Evolutionary conservation across 345 rosid species (phyloP), one percentile per base, ranked within the genome.

Genomic region (Eucalyptus pauciflora): DNA sequence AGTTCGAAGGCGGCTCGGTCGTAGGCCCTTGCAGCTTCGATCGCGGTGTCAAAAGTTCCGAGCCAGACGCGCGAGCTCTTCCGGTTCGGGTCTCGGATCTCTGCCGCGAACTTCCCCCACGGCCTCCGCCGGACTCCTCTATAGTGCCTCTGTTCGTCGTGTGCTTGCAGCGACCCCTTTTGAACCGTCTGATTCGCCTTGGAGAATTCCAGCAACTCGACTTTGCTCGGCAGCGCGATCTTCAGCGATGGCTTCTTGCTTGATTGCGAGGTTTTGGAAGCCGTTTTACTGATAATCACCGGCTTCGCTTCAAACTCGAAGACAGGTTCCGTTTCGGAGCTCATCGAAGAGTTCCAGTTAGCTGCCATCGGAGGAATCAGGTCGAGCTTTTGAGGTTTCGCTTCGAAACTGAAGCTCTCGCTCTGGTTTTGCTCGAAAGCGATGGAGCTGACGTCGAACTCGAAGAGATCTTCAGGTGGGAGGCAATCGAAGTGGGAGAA

Each of bases 91-190:
- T 97, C 99, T 15, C 99, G 93, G 90, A 97, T 97, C 96, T 97
- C 99, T 67, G 99, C 99, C 8, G 99, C 99, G 91, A 92, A 97
- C 91, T 96, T 97, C 7, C 99, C 99, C 99, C 99, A 97, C 58
- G 99, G 98, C 92, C 99, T 92, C 90, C 89, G 93, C 88, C 99
- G 92, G 86, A 97, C 99, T n/a, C 99, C 99, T 92, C 99, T 95
- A 93, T 96, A 96, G 83, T 94, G 99, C 93, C 87, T 91, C 89
- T 80, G 88, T 49, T 91, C 93, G 50, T 92, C 90, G 31, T 3
- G 93, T 6, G 79, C 76, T 5, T 71, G 45, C 22, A 49, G 18
- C 24, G 62, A 50, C 12, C 69, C 62, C 27, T 81, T 17, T 83
- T 31, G 46, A 43, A 50, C 88, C 41, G 51, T 46, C 69, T 76